Evolutionary conservation across 2,329 filamentous ascomycete species (phyloP).

Genomic region (Neonectria neomacrospora): DNA sequence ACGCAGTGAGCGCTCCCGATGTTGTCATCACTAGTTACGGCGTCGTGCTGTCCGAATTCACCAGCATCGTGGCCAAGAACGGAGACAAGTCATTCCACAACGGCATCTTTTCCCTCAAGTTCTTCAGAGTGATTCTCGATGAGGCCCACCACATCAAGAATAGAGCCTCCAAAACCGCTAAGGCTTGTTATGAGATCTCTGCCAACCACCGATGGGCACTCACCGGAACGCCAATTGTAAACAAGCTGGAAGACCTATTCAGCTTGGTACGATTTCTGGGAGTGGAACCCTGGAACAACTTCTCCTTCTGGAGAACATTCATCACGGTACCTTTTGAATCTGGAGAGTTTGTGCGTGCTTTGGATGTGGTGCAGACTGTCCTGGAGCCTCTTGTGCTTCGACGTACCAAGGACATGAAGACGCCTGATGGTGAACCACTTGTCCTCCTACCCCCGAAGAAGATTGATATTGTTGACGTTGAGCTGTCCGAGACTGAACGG

Average conservation of each 20-base stretch:
- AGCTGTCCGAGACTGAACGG: conserved; percentile 84
- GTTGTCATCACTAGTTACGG: conserved; percentile 96
- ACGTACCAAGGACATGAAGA: conserved; percentile 98
- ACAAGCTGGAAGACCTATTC: conserved; percentile 93
- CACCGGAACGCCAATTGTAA: conserved; percentile 96
- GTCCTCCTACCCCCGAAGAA: conserved; percentile 85
- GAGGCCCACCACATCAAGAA: conserved; percentile 96
- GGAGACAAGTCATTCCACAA: conserved; percentile 73
- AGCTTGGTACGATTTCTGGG: conserved; percentile 91
- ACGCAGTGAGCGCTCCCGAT: conserved; percentile 81
- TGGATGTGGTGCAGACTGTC: conserved; percentile 97
- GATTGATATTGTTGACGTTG: conserved; percentile 87
- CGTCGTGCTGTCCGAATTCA: conserved; percentile 87
- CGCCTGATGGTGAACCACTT: conserved; percentile 78
- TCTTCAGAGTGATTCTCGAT: conserved; percentile 94
- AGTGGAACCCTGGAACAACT: conserved; percentile 98
- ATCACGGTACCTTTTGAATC: conserved; percentile 98
- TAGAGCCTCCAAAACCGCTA: conserved; percentile 89
- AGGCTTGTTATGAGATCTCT: conserved; percentile 90
- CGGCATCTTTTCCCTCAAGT: conserved; percentile 90
- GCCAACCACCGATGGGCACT: conserved; percentile 91
- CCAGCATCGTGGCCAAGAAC: conserved; percentile 72
- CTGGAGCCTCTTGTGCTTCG: conserved; percentile 95
- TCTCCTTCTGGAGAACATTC: conserved; percentile 99
- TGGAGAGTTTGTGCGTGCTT: conserved; percentile 89